These are phyloP conservation scores for Asclepias syriaca DNA, from an alignment of 257 asterid genomes.

Conservation along the genomic window DNA sequence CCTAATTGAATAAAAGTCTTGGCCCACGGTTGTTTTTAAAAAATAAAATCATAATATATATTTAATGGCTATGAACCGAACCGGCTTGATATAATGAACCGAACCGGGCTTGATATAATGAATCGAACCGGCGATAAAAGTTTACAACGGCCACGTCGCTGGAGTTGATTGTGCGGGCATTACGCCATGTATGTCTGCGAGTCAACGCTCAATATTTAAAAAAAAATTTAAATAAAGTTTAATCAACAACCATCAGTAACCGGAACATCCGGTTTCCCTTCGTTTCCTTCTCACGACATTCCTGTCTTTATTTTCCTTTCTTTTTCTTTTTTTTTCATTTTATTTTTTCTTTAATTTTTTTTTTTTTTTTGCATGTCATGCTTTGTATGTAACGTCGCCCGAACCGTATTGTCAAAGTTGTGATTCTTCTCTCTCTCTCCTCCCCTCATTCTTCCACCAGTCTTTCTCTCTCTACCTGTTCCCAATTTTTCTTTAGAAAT, in stretches of 20 bases:
- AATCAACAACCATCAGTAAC: conserved; percentile 2
- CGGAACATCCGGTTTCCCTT: conserved; percentile 6
- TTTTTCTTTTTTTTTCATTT: not conserved
- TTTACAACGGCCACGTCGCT: not conserved
- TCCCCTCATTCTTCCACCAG: not conserved
- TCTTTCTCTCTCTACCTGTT: not conserved
- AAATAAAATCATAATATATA: not conserved
- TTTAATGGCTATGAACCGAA: too few relatives aligned
- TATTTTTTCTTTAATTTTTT: not conserved
- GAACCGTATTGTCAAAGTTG: not conserved
- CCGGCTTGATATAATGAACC: not conserved
- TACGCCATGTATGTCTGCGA: conserved; percentile 1
- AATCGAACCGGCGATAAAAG: not conserved
- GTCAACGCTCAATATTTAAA: not conserved
- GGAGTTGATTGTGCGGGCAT: not conserved
- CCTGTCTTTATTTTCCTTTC: not conserved
- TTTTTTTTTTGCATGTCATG: not conserved
- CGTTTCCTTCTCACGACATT: not conserved
- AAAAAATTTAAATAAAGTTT: not conserved
- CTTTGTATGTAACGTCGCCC: not conserved
- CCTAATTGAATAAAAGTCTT: not conserved
- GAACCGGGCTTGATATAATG: not conserved
- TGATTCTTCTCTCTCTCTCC: not conserved
- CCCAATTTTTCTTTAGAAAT: too few relatives aligned
- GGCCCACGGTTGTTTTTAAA: not conserved